Evolutionary conservation across 2,329 filamentous ascomycete species (phyloP).

Genomic region (Claviceps sp.): DNA sequence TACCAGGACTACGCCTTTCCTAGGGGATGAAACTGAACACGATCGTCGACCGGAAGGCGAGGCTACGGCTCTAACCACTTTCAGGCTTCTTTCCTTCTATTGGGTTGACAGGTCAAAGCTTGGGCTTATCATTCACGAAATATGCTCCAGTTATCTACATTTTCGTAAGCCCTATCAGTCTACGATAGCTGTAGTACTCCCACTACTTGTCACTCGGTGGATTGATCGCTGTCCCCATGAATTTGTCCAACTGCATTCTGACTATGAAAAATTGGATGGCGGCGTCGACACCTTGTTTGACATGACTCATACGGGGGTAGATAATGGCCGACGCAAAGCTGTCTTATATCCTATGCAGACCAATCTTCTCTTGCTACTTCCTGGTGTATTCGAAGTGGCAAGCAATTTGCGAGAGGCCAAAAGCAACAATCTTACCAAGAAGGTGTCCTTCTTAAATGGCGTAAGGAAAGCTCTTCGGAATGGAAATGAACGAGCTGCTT

Average conservation of each 20-base stretch:
- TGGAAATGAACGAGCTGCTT: constrained; percentile 53
- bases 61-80: constrained; percentile 34
- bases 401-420: constrained; percentile 54
- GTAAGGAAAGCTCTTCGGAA: constrained; percentile 50
- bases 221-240: constrained; percentile 51
- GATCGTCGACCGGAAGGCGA: constrained; percentile 35
- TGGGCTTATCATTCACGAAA: constrained; percentile 48
- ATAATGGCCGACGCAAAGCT: constrained; percentile 41
- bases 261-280: constrained; percentile 48
- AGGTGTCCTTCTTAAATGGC: constrained; percentile 50
- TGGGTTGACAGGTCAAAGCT: constrained; percentile 53
- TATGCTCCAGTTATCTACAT: constrained; percentile 54
- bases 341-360: constrained; percentile 50
- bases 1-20: constrained; percentile 30
- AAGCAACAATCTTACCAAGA: constrained; percentile 48
- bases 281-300: constrained; percentile 56
- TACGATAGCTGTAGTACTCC: constrained; percentile 47
- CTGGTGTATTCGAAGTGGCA: constrained; percentile 57
- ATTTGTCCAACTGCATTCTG: constrained; percentile 49
- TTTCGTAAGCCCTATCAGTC: constrained; percentile 52
- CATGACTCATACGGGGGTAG: constrained; percentile 49
- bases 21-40: constrained; percentile 22
- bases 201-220: constrained; percentile 51
- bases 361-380: constrained; percentile 47
- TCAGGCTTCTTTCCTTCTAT: constrained; percentile 48